These are phyloP conservation scores for Citrus cavaleriei DNA, from an alignment of 345 rosid genomes.

Conservation along the genomic window DNA sequence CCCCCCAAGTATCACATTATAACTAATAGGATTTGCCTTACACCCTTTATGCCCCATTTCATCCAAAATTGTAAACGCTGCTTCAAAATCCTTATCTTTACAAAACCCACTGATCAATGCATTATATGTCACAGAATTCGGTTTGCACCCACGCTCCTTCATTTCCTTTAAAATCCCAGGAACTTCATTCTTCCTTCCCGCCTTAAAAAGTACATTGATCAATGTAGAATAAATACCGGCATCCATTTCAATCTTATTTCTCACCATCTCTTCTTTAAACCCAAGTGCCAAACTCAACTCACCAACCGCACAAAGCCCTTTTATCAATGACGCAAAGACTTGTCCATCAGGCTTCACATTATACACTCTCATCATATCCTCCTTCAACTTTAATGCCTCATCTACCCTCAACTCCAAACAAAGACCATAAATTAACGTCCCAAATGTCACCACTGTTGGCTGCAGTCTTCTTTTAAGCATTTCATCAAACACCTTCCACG, in stretches of 20 bases:
- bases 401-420: conserved; percentile 49
- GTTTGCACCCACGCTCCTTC: conserved; percentile 46
- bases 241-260: conserved; percentile 40
- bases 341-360: conserved; percentile 37
- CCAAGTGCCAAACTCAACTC: conserved; percentile 40
- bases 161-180: conserved; percentile 49
- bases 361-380: conserved; percentile 43
- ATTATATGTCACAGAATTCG: conserved; percentile 50
- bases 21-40: conserved; percentile 64
- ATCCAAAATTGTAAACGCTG: conserved; percentile 50
- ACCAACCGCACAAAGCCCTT: conserved; percentile 44
- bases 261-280: conserved; percentile 60
- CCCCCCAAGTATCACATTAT: conserved; percentile 52
- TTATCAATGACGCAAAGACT: conserved; percentile 51
- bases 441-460: conserved; percentile 56
- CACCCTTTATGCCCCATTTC: conserved; percentile 52
- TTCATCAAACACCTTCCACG: conserved; percentile 53
- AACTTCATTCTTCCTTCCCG: conserved; percentile 55
- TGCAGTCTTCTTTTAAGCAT: conserved; percentile 52
- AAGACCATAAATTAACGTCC: conserved; percentile 48
- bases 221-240: conserved; percentile 54
- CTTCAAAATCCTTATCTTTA: conserved; percentile 44
- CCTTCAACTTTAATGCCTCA: conserved; percentile 67
- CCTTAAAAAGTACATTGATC: conserved; percentile 42
- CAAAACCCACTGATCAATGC: conserved; percentile 55